phyloP scores from a whole-genome alignment of 306 rosid genomes.

The Hippophae tibetana region DNA sequence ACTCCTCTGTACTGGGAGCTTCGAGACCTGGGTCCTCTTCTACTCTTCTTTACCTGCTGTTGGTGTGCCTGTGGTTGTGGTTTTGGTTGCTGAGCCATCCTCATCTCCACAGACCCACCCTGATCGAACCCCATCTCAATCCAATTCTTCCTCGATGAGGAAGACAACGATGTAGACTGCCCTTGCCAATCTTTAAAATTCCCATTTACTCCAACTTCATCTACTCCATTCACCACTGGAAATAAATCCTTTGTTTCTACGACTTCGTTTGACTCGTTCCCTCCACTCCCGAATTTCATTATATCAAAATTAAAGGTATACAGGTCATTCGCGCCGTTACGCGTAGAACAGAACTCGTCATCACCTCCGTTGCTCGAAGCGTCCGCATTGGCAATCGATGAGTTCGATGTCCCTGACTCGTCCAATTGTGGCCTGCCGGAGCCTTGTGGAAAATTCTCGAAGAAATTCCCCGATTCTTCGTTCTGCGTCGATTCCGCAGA shows the following conservation, averaged over 20 bases:
- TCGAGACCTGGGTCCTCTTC: constrained; percentile 82
- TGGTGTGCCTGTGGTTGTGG: constrained; percentile 12
- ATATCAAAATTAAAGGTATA: constrained; percentile 40
- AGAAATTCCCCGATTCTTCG: background rate
- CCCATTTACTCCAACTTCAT: constrained; percentile 4
- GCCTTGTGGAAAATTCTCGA: constrained; percentile 21
- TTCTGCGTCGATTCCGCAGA: constrained; percentile 15
- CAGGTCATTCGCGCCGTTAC: constrained; percentile 26
- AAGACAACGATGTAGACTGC: constrained; percentile 27
- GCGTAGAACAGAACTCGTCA: constrained; percentile 24
- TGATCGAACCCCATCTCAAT: constrained; percentile 19
- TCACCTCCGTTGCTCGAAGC: background rate
- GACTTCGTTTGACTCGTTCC: constrained; percentile 10
- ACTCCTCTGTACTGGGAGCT: constrained; percentile 97
- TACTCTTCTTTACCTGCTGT: constrained; percentile 58
- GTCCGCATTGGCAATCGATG: constrained; percentile 45
- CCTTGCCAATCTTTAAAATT: constrained; percentile 4
- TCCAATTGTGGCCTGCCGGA: constrained; percentile 36
- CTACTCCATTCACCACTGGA: background rate
- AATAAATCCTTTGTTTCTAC: background rate
- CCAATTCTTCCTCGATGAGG: constrained; percentile 31
- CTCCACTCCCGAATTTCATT: constrained; percentile 5
- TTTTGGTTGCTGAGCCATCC: constrained; percentile 1
- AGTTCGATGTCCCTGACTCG: constrained; percentile 59
- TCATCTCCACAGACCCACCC: constrained; percentile 23